Conservation (phyloP, 2,329 filamentous ascomycete species). For the Phoma sp. region DNA sequence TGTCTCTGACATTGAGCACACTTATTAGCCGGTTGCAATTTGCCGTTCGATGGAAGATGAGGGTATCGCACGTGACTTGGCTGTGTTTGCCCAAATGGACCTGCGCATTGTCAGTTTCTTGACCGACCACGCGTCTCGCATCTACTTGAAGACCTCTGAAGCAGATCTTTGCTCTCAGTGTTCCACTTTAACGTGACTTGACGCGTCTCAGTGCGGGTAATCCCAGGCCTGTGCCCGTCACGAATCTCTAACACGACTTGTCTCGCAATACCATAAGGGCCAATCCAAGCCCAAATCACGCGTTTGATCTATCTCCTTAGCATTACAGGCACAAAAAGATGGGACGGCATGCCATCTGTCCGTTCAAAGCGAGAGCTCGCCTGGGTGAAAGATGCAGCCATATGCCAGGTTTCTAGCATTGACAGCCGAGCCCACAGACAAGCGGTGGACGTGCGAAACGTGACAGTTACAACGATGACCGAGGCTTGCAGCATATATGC, state of each 20-base stretch:
- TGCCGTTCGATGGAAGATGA: no score
- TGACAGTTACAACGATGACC: slow-evolving; percentile 29
- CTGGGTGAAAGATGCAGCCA: slow-evolving; percentile 21
- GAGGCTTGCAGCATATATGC: slow-evolving; percentile 28
- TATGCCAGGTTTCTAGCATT: slow-evolving; percentile 40
- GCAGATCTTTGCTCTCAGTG: slow-evolving; percentile 8
- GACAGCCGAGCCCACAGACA: slow-evolving; percentile 26
- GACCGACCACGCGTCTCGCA: slow-evolving; percentile 11
- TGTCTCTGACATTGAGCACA: no score
- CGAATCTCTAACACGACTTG: slow-evolving; percentile 39
- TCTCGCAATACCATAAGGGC: slow-evolving; percentile 30
- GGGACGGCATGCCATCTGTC: slow-evolving; percentile 22
- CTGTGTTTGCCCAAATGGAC: background rate
- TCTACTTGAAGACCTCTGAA: slow-evolving; percentile 8
- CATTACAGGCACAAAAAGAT: slow-evolving; percentile 27
- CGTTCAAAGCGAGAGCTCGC: slow-evolving; percentile 30
- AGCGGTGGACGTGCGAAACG: slow-evolving; percentile 26
- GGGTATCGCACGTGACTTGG: background rate
- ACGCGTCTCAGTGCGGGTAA: slow-evolving; percentile 12
- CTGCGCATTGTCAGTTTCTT: background rate
- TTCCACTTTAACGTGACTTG: slow-evolving; percentile 28
- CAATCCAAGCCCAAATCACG: slow-evolving; percentile 22
- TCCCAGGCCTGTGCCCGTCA: slow-evolving; percentile 37
- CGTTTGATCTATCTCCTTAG: slow-evolving; percentile 24
- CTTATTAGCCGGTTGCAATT: no score